A percentile compares a stretch with the other conserved stretches of the same genome.
phyloP scores from a whole-genome alignment of 192 early-diverging fungal species.

The Rhizoclosmatium globosum region DNA sequence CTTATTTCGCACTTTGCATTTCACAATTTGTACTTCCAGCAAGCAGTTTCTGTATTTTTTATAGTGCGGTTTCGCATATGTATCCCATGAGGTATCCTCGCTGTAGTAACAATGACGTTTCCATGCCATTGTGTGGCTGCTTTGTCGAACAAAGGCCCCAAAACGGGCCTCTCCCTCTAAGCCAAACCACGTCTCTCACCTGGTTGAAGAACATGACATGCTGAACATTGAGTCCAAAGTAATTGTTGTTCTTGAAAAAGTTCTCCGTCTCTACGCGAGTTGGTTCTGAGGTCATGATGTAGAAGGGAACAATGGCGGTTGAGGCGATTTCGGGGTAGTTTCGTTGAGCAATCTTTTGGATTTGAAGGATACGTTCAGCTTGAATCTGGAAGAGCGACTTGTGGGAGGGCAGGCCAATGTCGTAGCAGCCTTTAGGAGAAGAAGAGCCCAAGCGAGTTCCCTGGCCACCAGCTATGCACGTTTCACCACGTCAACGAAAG shows the following conservation, averaged over 20 bases:
- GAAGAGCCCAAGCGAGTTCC: conserved; percentile 65
- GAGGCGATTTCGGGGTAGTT: conserved; percentile 37
- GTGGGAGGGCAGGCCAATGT: conserved; percentile 87
- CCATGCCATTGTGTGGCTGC: too few relatives aligned
- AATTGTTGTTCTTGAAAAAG: conserved; percentile 83
- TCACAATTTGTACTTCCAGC: too few relatives aligned
- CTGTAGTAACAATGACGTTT: too few relatives aligned
- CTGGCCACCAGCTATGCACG: conserved; percentile 19
- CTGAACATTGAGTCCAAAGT: conserved; percentile 84
- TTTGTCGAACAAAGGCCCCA: neutral
- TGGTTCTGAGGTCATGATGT: conserved; percentile 98
- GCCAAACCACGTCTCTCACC: conserved; percentile 19
- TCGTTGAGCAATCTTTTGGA: conserved; percentile 76
- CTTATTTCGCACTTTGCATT: too few relatives aligned
- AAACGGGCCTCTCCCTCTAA: neutral
- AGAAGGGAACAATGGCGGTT: conserved; percentile 87
- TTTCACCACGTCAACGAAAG: neutral
- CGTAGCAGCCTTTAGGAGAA: conserved; percentile 93
- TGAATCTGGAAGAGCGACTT: conserved; percentile 95
- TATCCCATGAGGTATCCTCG: too few relatives aligned
- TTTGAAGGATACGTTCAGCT: conserved; percentile 87
- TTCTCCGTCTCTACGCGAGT: conserved; percentile 80
- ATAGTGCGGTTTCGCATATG: too few relatives aligned
- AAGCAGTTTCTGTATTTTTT: too few relatives aligned
- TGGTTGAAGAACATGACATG: conserved; percentile 98